Percentiles rank a stretch among this genome's conserved stretches.
Conservation (phyloP, 495 filamentous ascomycete genomes). For the Neurospora sp. region DNA sequence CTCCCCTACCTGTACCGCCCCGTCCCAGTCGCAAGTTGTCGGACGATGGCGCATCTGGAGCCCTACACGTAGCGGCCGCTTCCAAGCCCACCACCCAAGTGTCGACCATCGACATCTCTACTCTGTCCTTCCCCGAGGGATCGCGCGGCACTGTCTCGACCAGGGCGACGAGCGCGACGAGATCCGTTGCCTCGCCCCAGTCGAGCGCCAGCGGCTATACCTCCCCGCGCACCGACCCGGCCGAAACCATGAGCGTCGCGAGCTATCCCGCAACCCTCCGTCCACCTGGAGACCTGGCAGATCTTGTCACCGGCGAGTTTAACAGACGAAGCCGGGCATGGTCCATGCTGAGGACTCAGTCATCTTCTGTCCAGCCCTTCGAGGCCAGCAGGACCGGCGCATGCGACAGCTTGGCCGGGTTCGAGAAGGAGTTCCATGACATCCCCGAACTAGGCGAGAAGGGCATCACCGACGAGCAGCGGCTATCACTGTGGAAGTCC, state of each 20-base stretch:
- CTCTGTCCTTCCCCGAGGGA: slow-evolving; percentile 58
- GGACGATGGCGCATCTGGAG: slow-evolving; percentile 10
- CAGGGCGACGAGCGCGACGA: slow-evolving; percentile 29
- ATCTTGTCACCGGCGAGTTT: slow-evolving; percentile 63
- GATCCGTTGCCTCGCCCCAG: slow-evolving; percentile 22
- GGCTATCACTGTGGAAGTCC: slow-evolving; percentile 66
- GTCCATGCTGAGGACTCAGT: slow-evolving; percentile 46
- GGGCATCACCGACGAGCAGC: slow-evolving; percentile 49
- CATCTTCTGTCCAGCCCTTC: slow-evolving; percentile 48
- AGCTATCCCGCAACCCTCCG: slow-evolving; percentile 72
- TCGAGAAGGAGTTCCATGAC: slow-evolving; percentile 68
- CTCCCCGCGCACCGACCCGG: slow-evolving; percentile 40
- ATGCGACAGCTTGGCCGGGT: slow-evolving; percentile 48
- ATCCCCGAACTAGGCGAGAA: slow-evolving; percentile 54
- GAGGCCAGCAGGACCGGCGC: slow-evolving; percentile 37
- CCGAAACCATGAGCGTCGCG: slow-evolving; percentile 72
- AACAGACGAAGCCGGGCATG: slow-evolving; percentile 49
- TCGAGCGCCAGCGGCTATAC: slow-evolving; percentile 19
- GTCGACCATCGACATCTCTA: slow-evolving; percentile 65
- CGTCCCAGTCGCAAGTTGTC: slow-evolving; percentile 35
- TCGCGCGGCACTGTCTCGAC: slow-evolving; percentile 52
- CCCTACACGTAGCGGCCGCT: slow-evolving; percentile 28
- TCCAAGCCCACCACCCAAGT: slow-evolving; percentile 76
- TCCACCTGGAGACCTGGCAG: slow-evolving; percentile 66
- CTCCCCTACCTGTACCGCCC: slow-evolving; percentile 50